Conservation (phyloP, 768 basidiomycete species). For the Kwoniella dendrophila region DNA sequence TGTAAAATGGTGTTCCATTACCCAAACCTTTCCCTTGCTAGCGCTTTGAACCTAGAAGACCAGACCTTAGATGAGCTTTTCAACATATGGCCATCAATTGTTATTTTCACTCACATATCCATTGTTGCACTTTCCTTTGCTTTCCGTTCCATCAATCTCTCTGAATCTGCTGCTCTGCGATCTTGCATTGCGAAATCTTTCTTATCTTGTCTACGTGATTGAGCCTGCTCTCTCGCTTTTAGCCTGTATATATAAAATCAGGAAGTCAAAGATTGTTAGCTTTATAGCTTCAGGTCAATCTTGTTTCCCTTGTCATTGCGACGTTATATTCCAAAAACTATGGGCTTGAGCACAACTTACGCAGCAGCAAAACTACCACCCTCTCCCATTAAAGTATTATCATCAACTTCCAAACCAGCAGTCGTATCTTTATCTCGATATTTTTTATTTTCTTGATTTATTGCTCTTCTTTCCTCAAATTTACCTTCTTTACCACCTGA, state of each 20-base stretch:
- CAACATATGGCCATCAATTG: background rate
- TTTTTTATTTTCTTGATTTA: slow-evolving; percentile 69
- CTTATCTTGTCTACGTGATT: slow-evolving; percentile 63
- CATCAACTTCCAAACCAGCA: slow-evolving; percentile 75
- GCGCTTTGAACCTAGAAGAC: slow-evolving; percentile 64
- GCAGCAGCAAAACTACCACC: slow-evolving; percentile 77
- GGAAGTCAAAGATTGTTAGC: no score
- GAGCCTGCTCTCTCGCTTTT: slow-evolving; percentile 72
- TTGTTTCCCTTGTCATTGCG: no score
- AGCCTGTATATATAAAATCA: slow-evolving; percentile 60
- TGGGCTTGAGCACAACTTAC: slow-evolving; percentile 63
- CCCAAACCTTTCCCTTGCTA: slow-evolving; percentile 86
- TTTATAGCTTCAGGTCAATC: no score
- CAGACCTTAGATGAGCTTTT: background rate
- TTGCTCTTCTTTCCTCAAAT: slow-evolving; percentile 80
- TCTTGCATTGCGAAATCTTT: slow-evolving; percentile 50
- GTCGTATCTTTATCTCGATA: slow-evolving; percentile 67
- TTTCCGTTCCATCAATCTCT: slow-evolving; percentile 66
- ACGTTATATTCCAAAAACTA: no score
- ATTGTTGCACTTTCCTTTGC: slow-evolving; percentile 89
- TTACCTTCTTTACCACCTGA: slow-evolving; percentile 78
- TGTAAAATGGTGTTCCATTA: slow-evolving; percentile 54
- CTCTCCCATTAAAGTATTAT: slow-evolving; percentile 71
- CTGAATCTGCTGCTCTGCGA: slow-evolving; percentile 62
- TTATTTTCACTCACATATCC: slow-evolving; percentile 68